Base-by-base conservation (phyloP, 345 rosid genomes). In the Mercurialis annua region DNA sequence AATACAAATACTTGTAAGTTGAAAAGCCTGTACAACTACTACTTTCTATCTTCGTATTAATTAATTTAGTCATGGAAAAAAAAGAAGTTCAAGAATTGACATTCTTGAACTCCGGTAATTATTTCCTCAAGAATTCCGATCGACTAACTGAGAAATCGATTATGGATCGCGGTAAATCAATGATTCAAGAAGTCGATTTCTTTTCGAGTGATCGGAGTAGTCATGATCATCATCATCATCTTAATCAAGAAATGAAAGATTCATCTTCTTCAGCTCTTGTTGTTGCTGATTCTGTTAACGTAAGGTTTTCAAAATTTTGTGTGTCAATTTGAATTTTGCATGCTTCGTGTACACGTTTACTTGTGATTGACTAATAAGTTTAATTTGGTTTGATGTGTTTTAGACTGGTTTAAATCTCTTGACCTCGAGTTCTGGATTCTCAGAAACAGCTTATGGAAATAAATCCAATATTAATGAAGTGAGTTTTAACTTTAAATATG, bases 161-260 rank as follows among this genome's bases (percentile, higher is more conserved):
- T n/a, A n/a, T 51, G 49, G 78, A 69, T 75, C 68, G 55, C 44
- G 71, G 58, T 14, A 72, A 67, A 51, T 71, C 80, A 36, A 69
- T 71, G 27, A 85, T 87, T 72, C 79, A 82, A 79, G 96, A 90
- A 81, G 72, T 88, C 62, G 97, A 93, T 81, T 93, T 93, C 90
- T 93, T 93, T 54, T 84, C 92, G 0, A 46, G 60, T 4, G 76
- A 68, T 34, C 73, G 53, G 34, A 40, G 11, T 8, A 36, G 5
- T 36, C 5, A 3, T 36, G 40, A 3, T 36, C 5, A 4, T 36
- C 40, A 36, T 36, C 40, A 36, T 36, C 40, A 36, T 6, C 16
- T 40, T 44, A 40, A 26, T 47, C 81, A 69, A 62, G 71, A 70
- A 50, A 75, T 51, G 33, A 77, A 76, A 62, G 54, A 30, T 23